Evolutionary conservation across 192 early-diverging fungal species (phyloP).

Genomic region (Nowakowskiella sp.): DNA sequence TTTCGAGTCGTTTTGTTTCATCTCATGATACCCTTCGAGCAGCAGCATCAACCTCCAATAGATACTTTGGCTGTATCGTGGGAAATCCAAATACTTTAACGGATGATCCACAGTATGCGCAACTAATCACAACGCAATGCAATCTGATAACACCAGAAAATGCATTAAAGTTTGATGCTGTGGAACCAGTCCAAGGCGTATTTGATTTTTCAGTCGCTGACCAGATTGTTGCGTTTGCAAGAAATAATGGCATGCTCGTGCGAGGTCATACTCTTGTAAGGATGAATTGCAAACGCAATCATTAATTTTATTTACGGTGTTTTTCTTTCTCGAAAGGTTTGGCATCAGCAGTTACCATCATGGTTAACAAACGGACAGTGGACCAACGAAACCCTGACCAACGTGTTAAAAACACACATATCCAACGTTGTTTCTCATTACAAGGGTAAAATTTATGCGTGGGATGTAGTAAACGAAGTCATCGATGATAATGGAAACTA

Average conservation of each 20-base stretch:
- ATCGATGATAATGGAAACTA: slow-evolving; percentile 8
- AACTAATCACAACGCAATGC: no score
- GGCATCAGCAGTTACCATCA: neutral
- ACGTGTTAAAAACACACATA: slow-evolving; percentile 7
- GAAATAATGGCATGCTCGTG: slow-evolving; percentile 1
- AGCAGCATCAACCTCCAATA: no score
- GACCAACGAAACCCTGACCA: slow-evolving; percentile 8
- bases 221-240: slow-evolving; percentile 4
- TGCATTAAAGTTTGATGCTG: no score
- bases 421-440: neutral
- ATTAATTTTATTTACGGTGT: neutral
- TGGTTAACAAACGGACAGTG: neutral
- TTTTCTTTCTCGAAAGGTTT: neutral
- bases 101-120: no score
- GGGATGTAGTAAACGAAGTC: neutral
- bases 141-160: no score
- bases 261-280: slow-evolving; percentile 13
- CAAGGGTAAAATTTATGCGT: slow-evolving; percentile 5
- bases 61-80: no score
- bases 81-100: no score
- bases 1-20: no score
- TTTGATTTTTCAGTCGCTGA: slow-evolving; percentile 5
- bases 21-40: no score
- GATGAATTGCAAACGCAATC: neutral
- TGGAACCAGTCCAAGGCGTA: slow-evolving; percentile 7